Conservation (phyloP, 129 eudicot genomes). For the Logfia minima region DNA sequence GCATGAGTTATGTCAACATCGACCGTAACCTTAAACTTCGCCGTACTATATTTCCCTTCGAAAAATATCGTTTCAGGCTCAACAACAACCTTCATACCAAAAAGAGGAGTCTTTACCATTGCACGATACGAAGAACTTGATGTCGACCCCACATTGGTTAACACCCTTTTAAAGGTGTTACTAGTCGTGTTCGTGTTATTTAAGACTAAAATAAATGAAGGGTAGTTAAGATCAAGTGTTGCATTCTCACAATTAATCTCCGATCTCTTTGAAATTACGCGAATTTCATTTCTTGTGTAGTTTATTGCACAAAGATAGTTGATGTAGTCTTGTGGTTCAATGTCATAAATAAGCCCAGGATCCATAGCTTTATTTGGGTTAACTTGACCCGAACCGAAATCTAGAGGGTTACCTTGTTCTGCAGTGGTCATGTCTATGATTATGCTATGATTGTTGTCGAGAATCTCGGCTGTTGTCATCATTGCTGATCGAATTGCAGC, state of each 20-base stretch:
- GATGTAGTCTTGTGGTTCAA: slow-evolving; percentile 39
- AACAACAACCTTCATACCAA: slow-evolving; percentile 39
- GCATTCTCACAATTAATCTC: slow-evolving; percentile 30
- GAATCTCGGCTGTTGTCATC: slow-evolving; percentile 48
- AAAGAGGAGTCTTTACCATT: slow-evolving; percentile 25
- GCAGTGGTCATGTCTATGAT: slow-evolving; percentile 36
- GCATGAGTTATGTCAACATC: slow-evolving; percentile 35
- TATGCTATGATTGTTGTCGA: slow-evolving; percentile 28
- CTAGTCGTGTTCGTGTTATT: slow-evolving; percentile 49
- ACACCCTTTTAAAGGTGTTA: slow-evolving; percentile 39
- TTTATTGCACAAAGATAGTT: slow-evolving; percentile 47
- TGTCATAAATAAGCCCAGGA: slow-evolving; percentile 49
- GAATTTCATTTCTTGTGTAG: slow-evolving; percentile 38
- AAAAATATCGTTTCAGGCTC: slow-evolving; percentile 37
- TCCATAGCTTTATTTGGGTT: slow-evolving; percentile 57
- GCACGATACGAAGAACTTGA: slow-evolving; percentile 36
- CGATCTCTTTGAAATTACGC: slow-evolving; percentile 33
- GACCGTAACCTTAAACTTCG: slow-evolving; percentile 41
- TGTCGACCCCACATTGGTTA: slow-evolving; percentile 38
- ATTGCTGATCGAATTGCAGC: slow-evolving; percentile 54
- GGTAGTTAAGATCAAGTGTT: slow-evolving; percentile 52
- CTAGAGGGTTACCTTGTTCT: slow-evolving; percentile 40
- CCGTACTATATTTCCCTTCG: slow-evolving; percentile 32
- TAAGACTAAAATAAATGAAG: slow-evolving; percentile 43
- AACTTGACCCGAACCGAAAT: slow-evolving; percentile 48